Evolutionary conservation across 768 basidiomycete species (phyloP), one percentile per base, ranked within the genome.

Genomic region (Suillus ampliporus): DNA sequence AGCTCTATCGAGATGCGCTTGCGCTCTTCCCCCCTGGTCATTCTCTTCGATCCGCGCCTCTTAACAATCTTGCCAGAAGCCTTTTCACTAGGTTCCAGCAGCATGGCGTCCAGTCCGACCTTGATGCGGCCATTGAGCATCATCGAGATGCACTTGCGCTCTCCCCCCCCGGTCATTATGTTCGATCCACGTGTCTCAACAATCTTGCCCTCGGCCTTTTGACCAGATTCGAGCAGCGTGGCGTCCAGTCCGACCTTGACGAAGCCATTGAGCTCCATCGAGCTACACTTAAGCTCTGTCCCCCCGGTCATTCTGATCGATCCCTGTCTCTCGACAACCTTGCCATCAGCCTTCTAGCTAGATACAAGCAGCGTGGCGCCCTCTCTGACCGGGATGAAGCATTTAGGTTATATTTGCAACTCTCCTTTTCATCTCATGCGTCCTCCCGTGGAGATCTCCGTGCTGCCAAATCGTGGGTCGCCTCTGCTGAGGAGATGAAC

Each of bases 151-250:
- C n/a, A n/a, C n/a, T n/a, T n/a, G n/a, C n/a, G n/a, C n/a, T n/a
- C 14, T 21, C 14, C 17, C 48, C 59, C 17, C 28, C 28, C 19
- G 59, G 31, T 15, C 46, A 60, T 34, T 48, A 46, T 11, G 38
- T 43, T 4, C 67, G 34, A 21, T 38, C 58, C 51, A 3, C 61
- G 51, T 56, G 44, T 28, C 61, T 69, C 26, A 58, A 47, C 53
- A 68, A 69, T 60, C 66, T 71, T 19, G 67, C 65, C 8, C 38
- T 31, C 58, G 57, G 64, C 8, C 54, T 71, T 21, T 7, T 6
- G n/a, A 34, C 0, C 17, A 51, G 67, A 13, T 68, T 60, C 44
- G 13, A 64, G 38, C 53, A 61, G 43, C 50, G 38, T 31, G 67
- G 69, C 5, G 53, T 59, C 28, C 15, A 14, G 1, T 37, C 54